Evolutionary conservation across 495 filamentous ascomycete genomes (phyloP), one percentile per base, ranked within the genome.

Genomic region (Penicillium riverlandense): DNA sequence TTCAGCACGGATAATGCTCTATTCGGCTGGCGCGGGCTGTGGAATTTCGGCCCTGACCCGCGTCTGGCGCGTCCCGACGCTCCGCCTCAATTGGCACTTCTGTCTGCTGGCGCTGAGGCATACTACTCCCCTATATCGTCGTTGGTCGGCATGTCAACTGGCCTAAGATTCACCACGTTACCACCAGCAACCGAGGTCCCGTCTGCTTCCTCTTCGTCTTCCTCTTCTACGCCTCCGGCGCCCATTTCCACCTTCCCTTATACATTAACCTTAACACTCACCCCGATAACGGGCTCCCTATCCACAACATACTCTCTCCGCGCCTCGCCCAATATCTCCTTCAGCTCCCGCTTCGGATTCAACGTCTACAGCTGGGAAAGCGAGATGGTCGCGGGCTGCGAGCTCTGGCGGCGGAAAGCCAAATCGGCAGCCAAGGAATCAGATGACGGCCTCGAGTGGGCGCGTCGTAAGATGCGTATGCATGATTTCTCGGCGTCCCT

Each of bases 331-430:
- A 79, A 88, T 45, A 77, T 92, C 40, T 82, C 88, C 1, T 78
- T 98, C 37, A 91, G 89, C 45, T 89, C 88, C 29, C 79, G 84
- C 34, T 91, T 97, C 67, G 88, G 92, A 50, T 98, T 97, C 62
- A 98, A 98, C 58, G 88, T 96, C 40, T 96, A 96, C 67, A 94
- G 86, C 55, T 98, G 96, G 69, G 92, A 97, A 68, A 95, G 88
- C 58, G 90, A 94, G 32, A 77, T 96, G 70, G 83, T 85, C 34
- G 72, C 96, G 8, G 92, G 94, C 10, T 85, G 83, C 60, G 94
- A 98, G 62, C 68, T 96, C 28, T 98, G 94, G 91, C 73, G 78
- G 41, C 65, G 65, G 22, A 22, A 22, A 22, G 22, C 22, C 22
- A 22, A 22, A 22, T 22, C 22, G 22, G 2, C 2, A 37, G 75